Base-by-base conservation (phyloP, 345 rosid genomes). In the Mercurialis annua region DNA sequence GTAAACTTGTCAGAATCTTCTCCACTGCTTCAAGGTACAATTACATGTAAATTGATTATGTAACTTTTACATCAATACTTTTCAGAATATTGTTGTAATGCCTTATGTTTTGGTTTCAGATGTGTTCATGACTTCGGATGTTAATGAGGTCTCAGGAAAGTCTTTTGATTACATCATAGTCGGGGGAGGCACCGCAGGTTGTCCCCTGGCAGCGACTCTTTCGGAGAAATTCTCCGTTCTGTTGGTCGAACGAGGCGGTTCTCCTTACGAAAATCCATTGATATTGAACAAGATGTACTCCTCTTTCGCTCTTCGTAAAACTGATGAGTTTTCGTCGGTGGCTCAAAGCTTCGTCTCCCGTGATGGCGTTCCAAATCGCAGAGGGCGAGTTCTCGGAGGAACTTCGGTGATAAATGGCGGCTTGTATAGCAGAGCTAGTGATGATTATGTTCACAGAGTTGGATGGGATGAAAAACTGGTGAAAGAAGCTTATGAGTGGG, bases 341-440 rank as follows among this genome's bases (percentile, higher is more conserved):
- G 92, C 92, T 5, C 90, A 90, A 63, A 79, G 80, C 69, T 90
- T 87, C 56, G 60, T 72, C 66, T 86, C 87, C 27, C 27, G 33
- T 62, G 92, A 91, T 27, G 92, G 92, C 27, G 80, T 85, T 27
- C 36, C 6, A 14, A 80, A 71, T 66, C 74, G 23, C 54, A 84
- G 90, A 78, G 88, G 92, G 26, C 71, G 88, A 18, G 86, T 91
- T 24, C 88, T 89, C 18, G 87, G 92, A 20, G 93, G 97, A 65
- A 85, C 90, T 0, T 80, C 87, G 0, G 84, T 88, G 11, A 85
- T 89, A 68, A 85, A 85, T 60, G 96, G 92, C 0, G 93, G 87
- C 9, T 89, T 87, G 50, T 91, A 84, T 65, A 83, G 92, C 67
- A 74, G 96, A 79, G 92, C 92, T 16, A 89, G 90, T 49, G 38